phyloP scores from a whole-genome alignment of 768 basidiomycete genomes.

The Termitomyces sp. region DNA sequence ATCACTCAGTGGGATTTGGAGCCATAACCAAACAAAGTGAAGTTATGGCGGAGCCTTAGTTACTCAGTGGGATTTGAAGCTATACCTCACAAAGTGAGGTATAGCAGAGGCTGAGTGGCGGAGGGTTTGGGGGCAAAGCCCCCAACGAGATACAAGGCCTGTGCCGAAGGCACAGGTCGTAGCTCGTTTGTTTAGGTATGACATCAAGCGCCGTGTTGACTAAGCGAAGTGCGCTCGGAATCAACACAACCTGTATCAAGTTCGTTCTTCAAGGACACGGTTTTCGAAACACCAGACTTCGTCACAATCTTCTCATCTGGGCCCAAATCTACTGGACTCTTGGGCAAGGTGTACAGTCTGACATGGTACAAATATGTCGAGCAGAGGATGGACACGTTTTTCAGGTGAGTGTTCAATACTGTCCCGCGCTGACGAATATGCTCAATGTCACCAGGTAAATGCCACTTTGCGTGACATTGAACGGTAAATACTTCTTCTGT shows the following conservation, averaged over 20 bases:
- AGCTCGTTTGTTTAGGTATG: not conserved
- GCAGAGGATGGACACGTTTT: constrained; percentile 61
- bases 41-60: no score
- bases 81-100: no score
- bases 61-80: no score
- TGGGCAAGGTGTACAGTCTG: not conserved
- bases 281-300: not conserved
- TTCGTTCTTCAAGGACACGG: not conserved
- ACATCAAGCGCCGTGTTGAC: not conserved
- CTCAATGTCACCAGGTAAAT: constrained; percentile 39
- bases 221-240: not conserved
- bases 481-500: constrained; percentile 37
- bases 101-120: no score
- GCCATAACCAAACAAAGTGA: no score
- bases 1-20: no score
- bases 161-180: no score
- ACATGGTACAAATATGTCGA: constrained; percentile 61
- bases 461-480: constrained; percentile 73
- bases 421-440: not conserved
- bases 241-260: not conserved
- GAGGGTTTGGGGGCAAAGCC: no score
- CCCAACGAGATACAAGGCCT: no score
- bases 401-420: constrained; percentile 34
- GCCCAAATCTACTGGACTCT: not conserved
- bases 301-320: not conserved